Base-by-base conservation (phyloP, 768 basidiomycete species). In the Nidularia pulvinata region DNA sequence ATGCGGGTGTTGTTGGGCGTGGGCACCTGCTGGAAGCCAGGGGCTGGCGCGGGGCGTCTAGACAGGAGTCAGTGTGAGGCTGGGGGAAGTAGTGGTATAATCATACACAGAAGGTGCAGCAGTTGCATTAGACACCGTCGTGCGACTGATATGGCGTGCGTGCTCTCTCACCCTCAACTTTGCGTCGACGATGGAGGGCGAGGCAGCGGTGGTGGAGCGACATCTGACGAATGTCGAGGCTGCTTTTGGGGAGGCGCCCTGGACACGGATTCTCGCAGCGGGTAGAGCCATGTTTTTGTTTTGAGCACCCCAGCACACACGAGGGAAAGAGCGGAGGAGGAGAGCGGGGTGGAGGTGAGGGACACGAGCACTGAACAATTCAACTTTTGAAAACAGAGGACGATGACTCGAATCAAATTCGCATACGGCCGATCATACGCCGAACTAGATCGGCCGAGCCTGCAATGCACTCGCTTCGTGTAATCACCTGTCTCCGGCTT, bases 121-220 rank as follows among this genome's bases (percentile, higher is more conserved):
- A 33, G 77, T 75, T 51, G 90, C 91, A 55, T 80, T 77, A 55
- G 77, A 75, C 16, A 74, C 65, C 5, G 88, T 81, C 10, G 88
- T 80, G 55, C 85, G 84, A 66, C 88, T 90, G 65, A 94, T 82
- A 62, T 82, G 77, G 61, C 93, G 76, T 7, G 85, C 87, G 72
- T 89, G 86, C 61, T 91, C 90, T 61, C 82, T 75, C 49, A 93
- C 88, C 70, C 91, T 84, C 48, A 83, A 82, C 74, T 89, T 92
- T 43, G 91, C 91, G 44, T 94, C 92, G 53, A 88, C 65, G 65
- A 89, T 87, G 11, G 85, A 83, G 25, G 53, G 35, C 2, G 72
- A 57, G 33, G 74, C 57, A 7, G 79, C 72, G 49, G 71, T 70
- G 6, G 84, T 83, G 1, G 84, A 85, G 55, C 75, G 74, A 48